Percentiles rank a stretch among this genome's conserved stretches.
phyloP scores from a whole-genome alignment of 306 rosid species.

The Sechiopsis laciniata region DNA sequence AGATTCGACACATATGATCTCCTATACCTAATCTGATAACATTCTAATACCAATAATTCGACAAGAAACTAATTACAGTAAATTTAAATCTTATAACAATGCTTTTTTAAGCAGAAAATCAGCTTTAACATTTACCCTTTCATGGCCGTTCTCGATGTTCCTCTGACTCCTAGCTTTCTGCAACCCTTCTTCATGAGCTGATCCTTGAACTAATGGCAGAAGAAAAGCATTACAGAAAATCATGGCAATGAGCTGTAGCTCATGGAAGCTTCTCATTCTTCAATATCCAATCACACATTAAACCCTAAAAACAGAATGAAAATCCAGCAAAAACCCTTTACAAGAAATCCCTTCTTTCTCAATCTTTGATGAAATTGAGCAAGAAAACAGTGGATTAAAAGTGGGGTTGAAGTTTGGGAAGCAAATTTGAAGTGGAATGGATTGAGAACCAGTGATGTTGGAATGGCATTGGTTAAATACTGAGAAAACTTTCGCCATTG shows the following conservation, averaged over 20 bases:
- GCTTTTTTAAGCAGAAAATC: neutral
- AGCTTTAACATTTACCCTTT: constrained; percentile 39
- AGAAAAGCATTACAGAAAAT: constrained; percentile 31
- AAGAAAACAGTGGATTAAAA: neutral
- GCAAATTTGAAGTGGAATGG: neutral
- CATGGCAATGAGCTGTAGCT: constrained; percentile 24
- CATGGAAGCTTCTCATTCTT: constrained; percentile 46
- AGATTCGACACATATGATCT: neutral
- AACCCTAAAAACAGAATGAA: constrained; percentile 7
- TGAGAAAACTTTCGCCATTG: neutral
- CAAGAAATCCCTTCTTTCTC: neutral
- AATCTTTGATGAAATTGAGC: neutral
- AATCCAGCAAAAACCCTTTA: neutral
- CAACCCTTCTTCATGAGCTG: constrained; percentile 38
- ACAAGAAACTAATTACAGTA: neutral
- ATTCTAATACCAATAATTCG: neutral
- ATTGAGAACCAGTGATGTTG: neutral
- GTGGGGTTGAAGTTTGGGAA: neutral
- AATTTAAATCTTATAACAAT: neutral
- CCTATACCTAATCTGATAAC: neutral
- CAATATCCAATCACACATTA: neutral
- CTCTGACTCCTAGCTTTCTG: constrained; percentile 34
- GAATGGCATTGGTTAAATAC: neutral
- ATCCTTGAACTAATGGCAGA: constrained; percentile 49
- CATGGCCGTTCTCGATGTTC: constrained; percentile 27